Evolutionary conservation across 306 rosid genomes (phyloP), one percentile per base, ranked within the genome.

Genomic region (Glycine tomentella): DNA sequence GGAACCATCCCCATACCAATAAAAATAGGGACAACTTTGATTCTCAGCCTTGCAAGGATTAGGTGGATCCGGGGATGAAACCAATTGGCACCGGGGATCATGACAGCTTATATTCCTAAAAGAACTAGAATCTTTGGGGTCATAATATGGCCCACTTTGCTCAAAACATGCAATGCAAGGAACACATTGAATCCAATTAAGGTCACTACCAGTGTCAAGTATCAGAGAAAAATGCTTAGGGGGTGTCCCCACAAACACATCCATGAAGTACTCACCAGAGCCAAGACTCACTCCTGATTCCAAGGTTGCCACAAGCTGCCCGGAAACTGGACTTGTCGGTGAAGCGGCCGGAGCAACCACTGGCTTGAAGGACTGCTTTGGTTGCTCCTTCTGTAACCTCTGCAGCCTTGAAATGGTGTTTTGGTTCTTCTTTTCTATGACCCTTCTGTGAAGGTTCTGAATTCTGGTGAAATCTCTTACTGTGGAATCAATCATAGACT

Each of bases 221-320:
- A 96, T 93, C 51, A 96, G 79, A 75, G 97, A 92, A 82, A 88
- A 90, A 58, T 93, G 99, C 83, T 89, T 93, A 9, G 98, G 95
- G 42, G 99, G 99, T 44, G 98, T 93, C 17, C 99, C 99, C 13
- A 96, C 69, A 80, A 96, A 90, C 69, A 96, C 99, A 80, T 96
- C 99, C 90, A 96, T 93, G 88, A 96, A 96, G 74, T 96, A 96
- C 72, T 96, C 99, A 20, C 99, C 99, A 5, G 99, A 96, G 42
- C 99, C 99, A 59, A 90, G 92, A 53, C 90, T 92, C 31, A 92
- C 98, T n/a, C 99, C 99, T 2, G 99, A 96, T 83, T 76, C 97
- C 88, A 95, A 79, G 17, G 98, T 95, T 12, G 99, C 99, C 86
- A 90, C 86, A 46, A 96, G 92, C 86, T 87, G 92, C 33, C 92